Evolutionary conservation across 1,284 basidiomycete species (phyloP), one percentile per base, ranked within the genome.

Genomic region (Trametes sp.): DNA sequence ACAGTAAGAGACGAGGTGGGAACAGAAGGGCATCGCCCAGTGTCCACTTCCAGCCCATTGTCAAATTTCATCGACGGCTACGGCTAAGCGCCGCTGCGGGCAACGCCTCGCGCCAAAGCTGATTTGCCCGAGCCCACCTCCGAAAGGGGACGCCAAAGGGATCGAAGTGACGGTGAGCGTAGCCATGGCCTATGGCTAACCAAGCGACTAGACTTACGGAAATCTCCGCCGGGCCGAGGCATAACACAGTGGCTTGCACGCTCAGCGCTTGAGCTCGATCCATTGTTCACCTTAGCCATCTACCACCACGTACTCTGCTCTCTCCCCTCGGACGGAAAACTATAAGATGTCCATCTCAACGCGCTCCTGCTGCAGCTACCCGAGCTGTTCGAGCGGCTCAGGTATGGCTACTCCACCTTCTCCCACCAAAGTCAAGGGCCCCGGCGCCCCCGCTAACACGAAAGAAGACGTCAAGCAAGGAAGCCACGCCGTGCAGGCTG

Each of bases 291-390:
- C 50, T 16, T 24, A 50, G 29, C 48, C 50, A 51, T 23, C 50
- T 24, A 11, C 50, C 28, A 49, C 48, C 48, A 33, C 31, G 9
- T 29, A 21, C 26, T 29, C 23, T 46, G 9, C 13, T 14, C 48
- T 31, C 24, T 19, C 6, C 45, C 6, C 48, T 11, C 28, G 4
- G 24, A 26, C 23, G 24, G 5, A 13, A 42, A 38, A 23, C 31
- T 61, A 52, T 56, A 56, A 26, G 13, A 61, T 61, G 59, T 61
- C 54, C 14, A 46, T 61, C 48, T 61, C 59, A 13, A 56, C 59
- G 9, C 11, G 44, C 29, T 52, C 41, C 0, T 24, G 50, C 36
- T 42, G 5, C 53, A 56, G 54, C 48, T 7, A n/a, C 24, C 2
- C 16, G 21, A 44, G 54, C 55, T 31, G 45, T 51, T 44, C 51